phyloP scores from a whole-genome alignment of 352 stramenopile genomes.

The Phytophthora pisi region DNA sequence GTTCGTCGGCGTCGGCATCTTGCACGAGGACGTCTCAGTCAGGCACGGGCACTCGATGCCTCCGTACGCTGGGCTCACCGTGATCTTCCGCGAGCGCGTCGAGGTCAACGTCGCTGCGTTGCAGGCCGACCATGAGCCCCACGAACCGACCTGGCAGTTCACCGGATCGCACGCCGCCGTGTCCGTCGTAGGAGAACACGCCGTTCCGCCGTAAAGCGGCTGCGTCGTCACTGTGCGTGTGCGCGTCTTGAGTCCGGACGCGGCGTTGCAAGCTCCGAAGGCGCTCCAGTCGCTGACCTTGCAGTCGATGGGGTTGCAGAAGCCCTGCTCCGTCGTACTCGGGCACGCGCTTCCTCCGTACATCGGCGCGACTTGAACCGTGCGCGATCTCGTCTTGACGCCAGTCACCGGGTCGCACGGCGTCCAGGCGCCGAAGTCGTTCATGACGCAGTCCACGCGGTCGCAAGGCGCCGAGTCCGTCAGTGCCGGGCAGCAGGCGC shows the following conservation, averaged over 20 bases:
- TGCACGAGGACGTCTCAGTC: conserved; percentile 44
- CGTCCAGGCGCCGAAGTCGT: conserved; percentile 40
- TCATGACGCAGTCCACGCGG: conserved; percentile 46
- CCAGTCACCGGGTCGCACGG: conserved; percentile 36
- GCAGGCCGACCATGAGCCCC: conserved; percentile 37
- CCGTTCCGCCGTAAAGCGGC: conserved; percentile 43
- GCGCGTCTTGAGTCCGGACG: conserved; percentile 42
- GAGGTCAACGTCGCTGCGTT: conserved; percentile 34
- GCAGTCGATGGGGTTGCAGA: conserved; percentile 55
- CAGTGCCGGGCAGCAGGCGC: conserved; percentile 32
- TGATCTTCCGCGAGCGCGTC: conserved; percentile 39
- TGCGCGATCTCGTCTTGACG: conserved; percentile 42
- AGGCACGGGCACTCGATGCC: conserved; percentile 50
- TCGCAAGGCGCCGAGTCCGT: conserved; percentile 38
- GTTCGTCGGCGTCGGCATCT: conserved; percentile 44
- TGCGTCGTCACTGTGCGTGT: conserved; percentile 34
- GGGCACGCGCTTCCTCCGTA: conserved; percentile 52
- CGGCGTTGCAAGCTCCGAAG: conserved; percentile 43
- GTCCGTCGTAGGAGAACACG: conserved; percentile 37
- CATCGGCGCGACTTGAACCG: conserved; percentile 26
- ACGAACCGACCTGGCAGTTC: conserved; percentile 53
- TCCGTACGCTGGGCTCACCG: conserved; percentile 37
- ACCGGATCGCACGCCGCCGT: conserved; percentile 50
- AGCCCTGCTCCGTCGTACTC: conserved; percentile 30
- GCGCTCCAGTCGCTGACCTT: conserved; percentile 43